These are phyloP conservation scores for Aspergillus ibericus DNA, from an alignment of 2,329 filamentous ascomycete genomes.

Conservation along the genomic window DNA sequence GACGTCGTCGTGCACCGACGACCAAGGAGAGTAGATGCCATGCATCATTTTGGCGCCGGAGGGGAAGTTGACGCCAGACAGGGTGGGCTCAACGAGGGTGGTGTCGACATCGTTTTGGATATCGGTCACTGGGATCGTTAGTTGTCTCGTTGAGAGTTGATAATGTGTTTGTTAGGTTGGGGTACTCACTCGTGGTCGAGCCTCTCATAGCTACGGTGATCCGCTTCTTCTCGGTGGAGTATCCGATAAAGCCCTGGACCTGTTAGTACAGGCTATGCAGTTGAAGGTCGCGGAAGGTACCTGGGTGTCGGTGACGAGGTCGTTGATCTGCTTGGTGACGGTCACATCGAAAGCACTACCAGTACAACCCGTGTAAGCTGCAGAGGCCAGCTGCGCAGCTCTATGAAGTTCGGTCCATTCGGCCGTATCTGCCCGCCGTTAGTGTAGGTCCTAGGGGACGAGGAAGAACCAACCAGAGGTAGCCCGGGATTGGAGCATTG, in stretches of 20 bases:
- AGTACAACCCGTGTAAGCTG: constrained; percentile 29
- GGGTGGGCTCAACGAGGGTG: constrained; percentile 21
- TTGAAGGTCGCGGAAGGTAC: constrained; percentile 1
- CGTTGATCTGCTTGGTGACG: constrained; percentile 29
- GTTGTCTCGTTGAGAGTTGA: neutral
- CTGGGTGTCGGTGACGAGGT: constrained; percentile 27
- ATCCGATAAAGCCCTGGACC: constrained; percentile 29
- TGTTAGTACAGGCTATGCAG: neutral
- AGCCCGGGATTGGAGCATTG: neutral
- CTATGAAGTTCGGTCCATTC: constrained; percentile 24
- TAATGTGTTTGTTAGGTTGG: no score
- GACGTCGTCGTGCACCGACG: constrained; percentile 29
- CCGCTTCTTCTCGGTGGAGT: constrained; percentile 24
- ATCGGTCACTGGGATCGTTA: constrained; percentile 14
- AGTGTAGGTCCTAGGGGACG: neutral
- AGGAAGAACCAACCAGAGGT: neutral
- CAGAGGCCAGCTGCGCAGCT: constrained; percentile 32
- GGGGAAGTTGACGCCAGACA: constrained; percentile 32
- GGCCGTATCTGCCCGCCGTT: constrained; percentile 11
- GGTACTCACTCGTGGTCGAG: constrained; percentile 27
- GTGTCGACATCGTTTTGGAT: constrained; percentile 31
- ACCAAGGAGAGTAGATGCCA: constrained; percentile 29
- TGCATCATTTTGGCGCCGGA: constrained; percentile 29
- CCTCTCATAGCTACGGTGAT: constrained; percentile 34
- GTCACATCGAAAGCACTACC: constrained; percentile 31